Evolutionary conservation across 2,329 filamentous ascomycete species (phyloP).

Genomic region (Raffaelea albimanens): DNA sequence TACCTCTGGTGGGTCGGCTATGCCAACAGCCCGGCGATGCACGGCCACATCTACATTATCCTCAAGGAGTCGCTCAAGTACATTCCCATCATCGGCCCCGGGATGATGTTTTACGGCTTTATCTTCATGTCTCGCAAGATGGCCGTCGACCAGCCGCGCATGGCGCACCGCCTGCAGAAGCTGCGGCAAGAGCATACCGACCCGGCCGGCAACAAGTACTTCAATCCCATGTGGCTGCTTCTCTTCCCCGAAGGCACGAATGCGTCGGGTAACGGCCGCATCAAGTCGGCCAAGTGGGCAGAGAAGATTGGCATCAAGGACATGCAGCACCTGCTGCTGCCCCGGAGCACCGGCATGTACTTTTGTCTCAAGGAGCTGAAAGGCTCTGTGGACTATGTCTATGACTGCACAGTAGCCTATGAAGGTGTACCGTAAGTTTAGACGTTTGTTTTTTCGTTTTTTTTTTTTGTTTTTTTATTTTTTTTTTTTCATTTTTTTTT

Average conservation of each 20-base stretch:
- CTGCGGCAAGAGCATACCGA: conserved; percentile 50
- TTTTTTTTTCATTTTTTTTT: neutral
- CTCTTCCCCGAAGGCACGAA: conserved; percentile 87
- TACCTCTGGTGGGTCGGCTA: conserved; percentile 95
- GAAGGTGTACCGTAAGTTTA: conserved; percentile 80
- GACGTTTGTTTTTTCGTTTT: too few relatives aligned
- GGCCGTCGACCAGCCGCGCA: conserved; percentile 66
- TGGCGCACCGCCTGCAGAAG: conserved; percentile 64
- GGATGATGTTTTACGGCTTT: conserved; percentile 80
- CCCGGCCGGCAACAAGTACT: conserved; percentile 43
- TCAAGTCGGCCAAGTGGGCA: conserved; percentile 66
- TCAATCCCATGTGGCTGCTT: conserved; percentile 81
- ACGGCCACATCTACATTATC: conserved; percentile 84
- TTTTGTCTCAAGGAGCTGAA: conserved; percentile 72
- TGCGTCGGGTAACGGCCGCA: conserved; percentile 58
- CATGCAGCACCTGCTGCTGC: conserved; percentile 64
- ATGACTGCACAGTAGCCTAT: conserved; percentile 92
- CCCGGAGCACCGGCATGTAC: conserved; percentile 69
- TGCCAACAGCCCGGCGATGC: conserved; percentile 62
- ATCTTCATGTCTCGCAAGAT: conserved; percentile 89
- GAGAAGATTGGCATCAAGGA: conserved; percentile 66
- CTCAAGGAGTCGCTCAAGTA: conserved; percentile 78
- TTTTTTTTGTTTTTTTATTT: neutral
- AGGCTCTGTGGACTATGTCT: conserved; percentile 69
- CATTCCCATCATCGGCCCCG: conserved; percentile 69